A percentile compares a stretch with the other conserved stretches of the same genome.
Conservation (phyloP, 805 yeast species). For the Ascoidea asiatica region DNA sequence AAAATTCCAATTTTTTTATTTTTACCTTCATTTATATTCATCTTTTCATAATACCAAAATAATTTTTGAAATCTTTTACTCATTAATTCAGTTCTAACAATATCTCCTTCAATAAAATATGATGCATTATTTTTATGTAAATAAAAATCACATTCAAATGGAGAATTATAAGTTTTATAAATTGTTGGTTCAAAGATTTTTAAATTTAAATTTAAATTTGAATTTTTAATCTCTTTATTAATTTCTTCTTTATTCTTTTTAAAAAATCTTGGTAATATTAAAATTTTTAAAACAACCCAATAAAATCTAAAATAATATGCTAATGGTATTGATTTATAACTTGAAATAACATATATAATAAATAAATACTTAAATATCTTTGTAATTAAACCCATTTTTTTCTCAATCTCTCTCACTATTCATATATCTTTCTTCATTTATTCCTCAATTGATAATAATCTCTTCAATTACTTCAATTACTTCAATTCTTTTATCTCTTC, state of each 20-base stretch:
- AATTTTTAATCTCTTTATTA: conserved; percentile 1
- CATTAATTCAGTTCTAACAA: conserved; percentile 57
- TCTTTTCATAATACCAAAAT: conserved; percentile 29
- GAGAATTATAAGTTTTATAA: conserved; percentile 46
- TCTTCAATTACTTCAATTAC: no score
- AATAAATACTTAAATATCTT: conserved; percentile 6
- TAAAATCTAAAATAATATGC: conserved; percentile 57
- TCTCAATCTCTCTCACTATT: no score
- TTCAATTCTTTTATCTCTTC: no score
- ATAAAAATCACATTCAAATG: conserved; percentile 75
- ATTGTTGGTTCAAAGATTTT: conserved; percentile 29
- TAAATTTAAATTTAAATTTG: conserved; percentile 4
- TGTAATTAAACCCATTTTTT: no score
- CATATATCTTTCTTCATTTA: no score
- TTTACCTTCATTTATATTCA: conserved; percentile 12
- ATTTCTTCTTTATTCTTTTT: no score
- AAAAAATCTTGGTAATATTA: conserved; percentile 23
- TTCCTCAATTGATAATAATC: no score
- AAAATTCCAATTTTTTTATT: conserved; percentile 18
- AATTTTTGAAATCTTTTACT: conserved; percentile 41
- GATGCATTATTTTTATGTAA: conserved; percentile 82
- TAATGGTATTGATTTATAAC: conserved; percentile 55
- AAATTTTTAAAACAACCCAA: conserved; percentile 24
- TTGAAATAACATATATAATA: conserved; percentile 19
- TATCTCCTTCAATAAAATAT: conserved; percentile 70